Conservation (phyloP, 164 flowering plant genomes). For the Macadamia integrifolia region DNA sequence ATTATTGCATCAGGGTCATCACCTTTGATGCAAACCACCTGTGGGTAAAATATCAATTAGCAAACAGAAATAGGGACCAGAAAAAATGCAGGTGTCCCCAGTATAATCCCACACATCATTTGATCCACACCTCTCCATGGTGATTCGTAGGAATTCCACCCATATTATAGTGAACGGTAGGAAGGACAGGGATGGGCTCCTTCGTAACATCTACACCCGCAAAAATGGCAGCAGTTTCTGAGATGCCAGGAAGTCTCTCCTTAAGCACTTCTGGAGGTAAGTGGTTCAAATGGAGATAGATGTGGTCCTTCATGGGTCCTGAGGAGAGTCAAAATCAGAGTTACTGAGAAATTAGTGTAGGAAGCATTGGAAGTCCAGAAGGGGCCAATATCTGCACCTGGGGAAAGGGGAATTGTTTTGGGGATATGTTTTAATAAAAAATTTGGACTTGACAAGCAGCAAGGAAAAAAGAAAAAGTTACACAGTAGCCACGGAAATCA, state of each 20-base stretch:
- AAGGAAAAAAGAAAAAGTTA: too few species aligned
- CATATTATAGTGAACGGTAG: constrained; percentile 99
- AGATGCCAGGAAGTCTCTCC: constrained; percentile 99
- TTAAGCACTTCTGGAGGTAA: constrained; percentile 97
- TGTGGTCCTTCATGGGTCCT: constrained; percentile 37
- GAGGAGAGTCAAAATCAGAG: constrained; percentile 1
- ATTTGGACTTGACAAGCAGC: too few species aligned
- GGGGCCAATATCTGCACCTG: neutral
- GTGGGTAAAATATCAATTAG: neutral
- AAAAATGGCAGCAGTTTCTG: constrained; percentile 99
- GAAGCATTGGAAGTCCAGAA: neutral
- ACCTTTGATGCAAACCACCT: constrained; percentile 80
- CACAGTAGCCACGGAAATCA: too few species aligned
- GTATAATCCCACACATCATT: neutral
- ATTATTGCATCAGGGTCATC: constrained; percentile 81
- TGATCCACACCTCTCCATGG: constrained; percentile 78
- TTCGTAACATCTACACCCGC: constrained; percentile 99
- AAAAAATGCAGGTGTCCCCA: neutral
- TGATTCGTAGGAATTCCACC: constrained; percentile 97
- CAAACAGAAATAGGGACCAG: neutral
- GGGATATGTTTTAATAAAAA: neutral
- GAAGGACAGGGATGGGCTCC: constrained; percentile 97
- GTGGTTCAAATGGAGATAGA: constrained; percentile 82
- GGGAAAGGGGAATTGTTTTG: too few species aligned
- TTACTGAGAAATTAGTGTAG: neutral